Base-by-base conservation (phyloP, 257 asterid genomes). In the Thymus mandschuricus region DNA sequence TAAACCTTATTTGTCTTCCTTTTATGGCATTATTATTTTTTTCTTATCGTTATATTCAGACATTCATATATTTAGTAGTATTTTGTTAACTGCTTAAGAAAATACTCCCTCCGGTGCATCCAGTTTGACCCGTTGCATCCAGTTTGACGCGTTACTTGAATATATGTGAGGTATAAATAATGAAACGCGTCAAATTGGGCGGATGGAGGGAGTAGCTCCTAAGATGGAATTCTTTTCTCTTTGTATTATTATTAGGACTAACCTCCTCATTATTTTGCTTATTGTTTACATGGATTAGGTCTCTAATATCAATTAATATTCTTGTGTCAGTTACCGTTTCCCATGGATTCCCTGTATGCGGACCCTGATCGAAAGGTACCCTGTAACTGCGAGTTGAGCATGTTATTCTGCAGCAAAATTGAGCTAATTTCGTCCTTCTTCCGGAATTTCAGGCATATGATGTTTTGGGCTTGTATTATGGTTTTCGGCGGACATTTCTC, bases 281-380 rank as follows among this genome's bases (percentile, higher is more conserved):
- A 3, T 50, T 51, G 28, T 13, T 63, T 56, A 10, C 10, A 30
- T 29, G 72, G 38, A 59, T 77, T 46, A 64, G 57, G 57, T 76
- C 72, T 10, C 70, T 76, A 66, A 68, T 60, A 28, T 64, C 7
- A 4, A 61, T 61, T 63, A 38, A 34, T 49, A 66, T 31, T 82
- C 56, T 69, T 10, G 63, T 55, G 8, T 70, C 86, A 92, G 98
- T 78, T 92, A 66, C 97, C 96, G 29, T 88, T 92, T 74, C 97
- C 98, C 1, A 10, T 82, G 84, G 98, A 92, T 80, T 83, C 85
- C 83, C 95, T 92, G 35, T 92, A 87, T 56, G 88, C 90, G 12
- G 98, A 92, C 71, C 97, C 97, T 2, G 88, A 87, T 10, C 97
- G 90, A 35, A 80, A 83, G 95, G 98, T 90, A 71, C 60, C 60